These are phyloP conservation scores for Penicillium salamii DNA, from an alignment of 495 filamentous ascomycete genomes.

Conservation along the genomic window DNA sequence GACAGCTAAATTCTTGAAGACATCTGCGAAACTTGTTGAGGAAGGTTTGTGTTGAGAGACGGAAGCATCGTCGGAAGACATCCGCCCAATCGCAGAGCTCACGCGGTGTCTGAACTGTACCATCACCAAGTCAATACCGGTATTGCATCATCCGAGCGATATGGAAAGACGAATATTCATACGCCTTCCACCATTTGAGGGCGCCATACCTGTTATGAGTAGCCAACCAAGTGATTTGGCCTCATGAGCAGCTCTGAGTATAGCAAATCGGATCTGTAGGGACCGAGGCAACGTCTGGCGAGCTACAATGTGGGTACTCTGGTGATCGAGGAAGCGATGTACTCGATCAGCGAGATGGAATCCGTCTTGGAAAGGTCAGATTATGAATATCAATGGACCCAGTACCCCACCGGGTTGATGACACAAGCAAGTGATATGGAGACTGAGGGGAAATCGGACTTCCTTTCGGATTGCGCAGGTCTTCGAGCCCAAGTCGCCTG, in stretches of 20 bases:
- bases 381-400: constrained; percentile 2
- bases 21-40: constrained; percentile 43
- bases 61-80: constrained; percentile 48
- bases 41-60: constrained; percentile 36
- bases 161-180: background rate
- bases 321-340: constrained; percentile 12
- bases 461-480: constrained; percentile 12
- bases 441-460: constrained; percentile 4
- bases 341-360: constrained; percentile 6
- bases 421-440: constrained; percentile 5
- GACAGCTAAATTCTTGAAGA: constrained; percentile 45
- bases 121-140: constrained; percentile 12
- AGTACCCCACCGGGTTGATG: constrained; percentile 3
- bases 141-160: constrained; percentile 10
- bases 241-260: constrained; percentile 13
- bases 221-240: constrained; percentile 6
- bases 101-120: constrained; percentile 1
- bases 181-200: background rate
- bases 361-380: background rate
- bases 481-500: constrained; percentile 31
- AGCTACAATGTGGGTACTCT: constrained; percentile 13
- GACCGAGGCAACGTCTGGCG: constrained; percentile 3
- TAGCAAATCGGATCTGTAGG: constrained; percentile 15
- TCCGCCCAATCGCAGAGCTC: constrained; percentile 29
- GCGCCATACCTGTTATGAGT: constrained; percentile 7